Percentiles rank a stretch among this genome's conserved stretches.
phyloP scores from a whole-genome alignment of 2,329 filamentous ascomycete genomes.

The Neoarthrinium moseri region DNA sequence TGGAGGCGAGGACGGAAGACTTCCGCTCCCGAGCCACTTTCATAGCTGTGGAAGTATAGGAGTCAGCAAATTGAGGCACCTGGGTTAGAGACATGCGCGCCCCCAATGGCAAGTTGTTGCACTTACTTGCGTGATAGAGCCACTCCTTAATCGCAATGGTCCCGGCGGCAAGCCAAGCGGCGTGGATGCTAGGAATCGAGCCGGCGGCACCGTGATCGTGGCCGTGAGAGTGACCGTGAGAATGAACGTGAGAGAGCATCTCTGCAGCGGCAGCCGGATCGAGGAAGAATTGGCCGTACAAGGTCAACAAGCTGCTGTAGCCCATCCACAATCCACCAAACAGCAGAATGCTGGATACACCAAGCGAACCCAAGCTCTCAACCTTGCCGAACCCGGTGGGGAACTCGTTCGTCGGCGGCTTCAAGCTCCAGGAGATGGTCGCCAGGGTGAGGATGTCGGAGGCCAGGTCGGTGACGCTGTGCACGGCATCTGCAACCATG shows the following conservation, averaged over 20 bases:
- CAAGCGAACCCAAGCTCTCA: slow-evolving; percentile 91
- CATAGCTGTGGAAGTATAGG: slow-evolving; percentile 61
- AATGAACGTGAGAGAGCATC: slow-evolving; percentile 54
- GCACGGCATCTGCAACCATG: slow-evolving; percentile 90
- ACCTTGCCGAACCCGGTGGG: slow-evolving; percentile 94
- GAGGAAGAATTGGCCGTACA: slow-evolving; percentile 72
- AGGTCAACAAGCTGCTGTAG: slow-evolving; percentile 66
- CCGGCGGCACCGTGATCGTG: slow-evolving; percentile 66
- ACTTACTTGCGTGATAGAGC: slow-evolving; percentile 92
- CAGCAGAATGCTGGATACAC: slow-evolving; percentile 88
- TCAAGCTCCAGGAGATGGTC: slow-evolving; percentile 91
- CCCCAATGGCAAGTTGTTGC: background rate
- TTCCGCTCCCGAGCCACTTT: slow-evolving; percentile 93
- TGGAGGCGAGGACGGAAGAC: slow-evolving; percentile 92
- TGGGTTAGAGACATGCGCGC: too few relatives aligned
- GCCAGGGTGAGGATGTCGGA: slow-evolving; percentile 92
- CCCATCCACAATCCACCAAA: slow-evolving; percentile 92
- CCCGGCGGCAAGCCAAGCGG: slow-evolving; percentile 88
- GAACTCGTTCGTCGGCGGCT: slow-evolving; percentile 78
- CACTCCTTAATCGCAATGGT: slow-evolving; percentile 95
- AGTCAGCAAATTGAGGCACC: slow-evolving; percentile 21
- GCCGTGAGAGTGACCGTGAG: slow-evolving; percentile 61
- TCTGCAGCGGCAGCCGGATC: slow-evolving; percentile 57
- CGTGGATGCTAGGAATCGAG: slow-evolving; percentile 80
- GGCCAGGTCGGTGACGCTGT: slow-evolving; percentile 91